Percentiles rank a stretch among this genome's conserved stretches.
phyloP scores from a whole-genome alignment of 2,329 filamentous ascomycete genomes.

The Ascochyta viciae-villosae region DNA sequence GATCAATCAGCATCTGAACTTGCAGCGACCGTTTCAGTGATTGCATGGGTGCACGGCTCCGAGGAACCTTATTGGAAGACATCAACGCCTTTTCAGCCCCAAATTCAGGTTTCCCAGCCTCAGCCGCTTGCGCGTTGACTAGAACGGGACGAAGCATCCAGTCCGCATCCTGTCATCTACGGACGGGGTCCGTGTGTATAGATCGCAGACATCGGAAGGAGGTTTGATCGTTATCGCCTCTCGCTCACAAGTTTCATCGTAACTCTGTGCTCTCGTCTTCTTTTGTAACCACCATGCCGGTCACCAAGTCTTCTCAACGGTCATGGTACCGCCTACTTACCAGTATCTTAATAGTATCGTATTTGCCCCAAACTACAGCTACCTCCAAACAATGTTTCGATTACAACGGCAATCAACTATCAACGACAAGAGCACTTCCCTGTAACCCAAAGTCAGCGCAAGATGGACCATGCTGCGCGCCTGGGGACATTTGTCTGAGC shows the following conservation, averaged over 20 bases:
- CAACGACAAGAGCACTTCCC: neutral
- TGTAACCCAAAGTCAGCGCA: slow-evolving; percentile 4
- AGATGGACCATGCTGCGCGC: slow-evolving; percentile 8
- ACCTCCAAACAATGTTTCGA: slow-evolving; percentile 6
- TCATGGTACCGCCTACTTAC: neutral
- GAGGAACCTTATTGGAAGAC: neutral
- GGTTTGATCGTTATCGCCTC: neutral
- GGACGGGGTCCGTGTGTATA: neutral
- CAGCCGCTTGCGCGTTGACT: neutral
- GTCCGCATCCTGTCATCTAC: neutral
- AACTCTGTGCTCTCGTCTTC: neutral
- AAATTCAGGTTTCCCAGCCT: neutral
- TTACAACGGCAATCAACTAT: neutral
- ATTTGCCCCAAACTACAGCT: neutral
- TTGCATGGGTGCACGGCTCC: neutral
- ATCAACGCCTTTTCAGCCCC: neutral
- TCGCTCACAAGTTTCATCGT: neutral
- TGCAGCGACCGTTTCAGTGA: neutral
- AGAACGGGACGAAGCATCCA: neutral
- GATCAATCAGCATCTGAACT: neutral
- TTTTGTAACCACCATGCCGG: neutral
- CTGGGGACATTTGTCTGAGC: slow-evolving; percentile 13
- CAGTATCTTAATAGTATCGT: neutral
- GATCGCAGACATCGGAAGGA: neutral
- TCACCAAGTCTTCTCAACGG: neutral